Conservation (phyloP, 2,329 filamentous ascomycete genomes). For the Exophiala calicioides region DNA sequence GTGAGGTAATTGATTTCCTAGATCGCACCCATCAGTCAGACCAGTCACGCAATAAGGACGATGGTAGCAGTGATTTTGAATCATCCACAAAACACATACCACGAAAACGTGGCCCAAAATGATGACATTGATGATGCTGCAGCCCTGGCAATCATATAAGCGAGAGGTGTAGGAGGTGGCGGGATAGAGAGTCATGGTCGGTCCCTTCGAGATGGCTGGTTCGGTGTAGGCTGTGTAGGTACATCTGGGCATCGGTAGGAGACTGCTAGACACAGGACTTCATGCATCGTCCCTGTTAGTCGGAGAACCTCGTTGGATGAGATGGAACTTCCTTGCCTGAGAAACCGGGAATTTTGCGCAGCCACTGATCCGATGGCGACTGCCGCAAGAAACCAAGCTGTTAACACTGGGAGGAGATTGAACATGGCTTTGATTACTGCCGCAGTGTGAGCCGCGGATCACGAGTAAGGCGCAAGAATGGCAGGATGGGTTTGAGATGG, state of each 20-base stretch:
- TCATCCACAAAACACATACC: slow-evolving; percentile 4
- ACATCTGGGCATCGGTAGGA: slow-evolving; percentile 2
- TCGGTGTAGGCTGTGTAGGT: slow-evolving; percentile 21
- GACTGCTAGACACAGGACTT: too few relatives aligned
- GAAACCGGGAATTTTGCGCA: too few relatives aligned
- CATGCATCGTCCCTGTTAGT: too few relatives aligned
- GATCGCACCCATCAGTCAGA: not conserved
- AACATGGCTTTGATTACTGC: too few relatives aligned
- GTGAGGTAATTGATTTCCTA: slow-evolving; percentile 6
- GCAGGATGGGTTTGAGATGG: too few relatives aligned
- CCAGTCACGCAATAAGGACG: not conserved
- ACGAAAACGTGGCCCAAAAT: slow-evolving; percentile 17
- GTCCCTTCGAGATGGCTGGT: slow-evolving; percentile 20
- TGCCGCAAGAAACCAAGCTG: too few relatives aligned
- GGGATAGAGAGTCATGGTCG: slow-evolving; percentile 25
- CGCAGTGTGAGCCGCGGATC: too few relatives aligned
- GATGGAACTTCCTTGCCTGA: too few relatives aligned
- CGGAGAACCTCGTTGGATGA: too few relatives aligned
- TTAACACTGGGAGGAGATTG: too few relatives aligned
- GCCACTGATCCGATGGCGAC: too few relatives aligned
- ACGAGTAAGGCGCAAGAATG: too few relatives aligned
- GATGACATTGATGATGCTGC: slow-evolving; percentile 38
- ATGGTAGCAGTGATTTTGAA: not conserved
- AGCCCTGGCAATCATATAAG: slow-evolving; percentile 23
- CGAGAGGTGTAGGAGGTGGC: slow-evolving; percentile 37